Percentiles rank a stretch among this genome's conserved stretches.
Conservation (phyloP, 2,329 filamentous ascomycete genomes). For the Clonostachys solani region DNA sequence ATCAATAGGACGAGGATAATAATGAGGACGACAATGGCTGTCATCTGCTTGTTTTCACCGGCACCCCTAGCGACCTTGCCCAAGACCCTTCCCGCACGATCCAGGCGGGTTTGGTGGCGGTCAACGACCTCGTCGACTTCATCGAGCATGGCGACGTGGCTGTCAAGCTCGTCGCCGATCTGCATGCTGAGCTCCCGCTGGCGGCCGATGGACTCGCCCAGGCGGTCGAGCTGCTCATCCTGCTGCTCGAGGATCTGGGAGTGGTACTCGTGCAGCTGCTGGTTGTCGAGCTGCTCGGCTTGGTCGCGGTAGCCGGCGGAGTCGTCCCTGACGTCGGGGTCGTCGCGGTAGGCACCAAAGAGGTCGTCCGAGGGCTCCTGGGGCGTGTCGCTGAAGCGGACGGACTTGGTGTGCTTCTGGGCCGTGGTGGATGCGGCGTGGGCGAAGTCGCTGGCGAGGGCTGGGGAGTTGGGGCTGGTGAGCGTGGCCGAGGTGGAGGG, state of each 20-base stretch:
- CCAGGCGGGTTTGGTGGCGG: constrained; percentile 71
- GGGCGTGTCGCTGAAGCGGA: constrained; percentile 75
- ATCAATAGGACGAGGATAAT: constrained; percentile 80
- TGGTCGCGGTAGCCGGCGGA: constrained; percentile 55
- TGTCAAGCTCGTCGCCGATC: constrained; percentile 93
- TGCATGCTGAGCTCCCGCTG: constrained; percentile 92
- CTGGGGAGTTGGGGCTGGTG: constrained; percentile 59
- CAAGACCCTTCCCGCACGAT: constrained; percentile 69
- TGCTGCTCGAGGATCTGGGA: constrained; percentile 77
- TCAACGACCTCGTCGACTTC: constrained; percentile 83
- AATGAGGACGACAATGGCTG: constrained; percentile 75
- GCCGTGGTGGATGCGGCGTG: constrained; percentile 57
- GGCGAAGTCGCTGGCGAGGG: constrained; percentile 59
- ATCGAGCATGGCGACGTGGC: constrained; percentile 83
- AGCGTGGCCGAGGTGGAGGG: constrained; percentile 45
- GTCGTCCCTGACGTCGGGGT: constrained; percentile 42
- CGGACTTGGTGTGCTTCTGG: constrained; percentile 57
- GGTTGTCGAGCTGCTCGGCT: constrained; percentile 63
- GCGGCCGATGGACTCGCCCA: constrained; percentile 82
- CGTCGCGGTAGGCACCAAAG: constrained; percentile 62
- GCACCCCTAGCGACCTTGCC: constrained; percentile 70
- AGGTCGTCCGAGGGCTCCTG: constrained; percentile 18
- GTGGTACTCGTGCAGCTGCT: constrained; percentile 86
- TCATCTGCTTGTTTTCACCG: constrained; percentile 84
- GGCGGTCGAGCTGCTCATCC: constrained; percentile 84